Evolutionary conservation across 257 asterid species (phyloP).

Genomic region (Solanum rostratum): DNA sequence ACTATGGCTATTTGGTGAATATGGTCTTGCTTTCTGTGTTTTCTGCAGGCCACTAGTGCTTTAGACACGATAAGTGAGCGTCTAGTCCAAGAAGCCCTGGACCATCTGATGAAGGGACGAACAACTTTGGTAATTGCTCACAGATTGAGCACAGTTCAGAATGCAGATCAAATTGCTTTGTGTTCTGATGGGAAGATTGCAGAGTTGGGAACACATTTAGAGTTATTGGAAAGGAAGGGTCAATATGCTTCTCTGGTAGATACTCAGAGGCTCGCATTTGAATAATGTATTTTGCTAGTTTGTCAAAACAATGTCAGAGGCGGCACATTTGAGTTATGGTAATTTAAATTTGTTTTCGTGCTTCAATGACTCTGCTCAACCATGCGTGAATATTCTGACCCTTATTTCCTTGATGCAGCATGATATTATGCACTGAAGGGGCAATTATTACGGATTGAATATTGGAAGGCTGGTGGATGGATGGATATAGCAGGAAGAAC

Average conservation of each 20-base stretch:
- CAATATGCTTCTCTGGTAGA: conserved; percentile 81
- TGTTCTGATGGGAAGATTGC: conserved; percentile 78
- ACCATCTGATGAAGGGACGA: conserved; percentile 86
- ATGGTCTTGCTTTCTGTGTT: not conserved
- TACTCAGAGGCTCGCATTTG: conserved; percentile 86
- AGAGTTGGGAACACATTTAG: conserved; percentile 82
- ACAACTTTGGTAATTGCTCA: conserved; percentile 95
- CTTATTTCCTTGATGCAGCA: not conserved
- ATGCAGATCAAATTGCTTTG: conserved; percentile 71
- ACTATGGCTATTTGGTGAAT: not conserved
- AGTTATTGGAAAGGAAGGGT: conserved; percentile 59
- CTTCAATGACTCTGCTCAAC: not conserved
- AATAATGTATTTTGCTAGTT: conserved; percentile 23
- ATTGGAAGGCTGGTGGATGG: not conserved
- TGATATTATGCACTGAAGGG: not conserved
- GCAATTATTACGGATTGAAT: not conserved
- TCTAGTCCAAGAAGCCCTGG: conserved; percentile 82
- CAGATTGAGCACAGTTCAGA: conserved; percentile 92
- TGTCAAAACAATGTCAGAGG: not conserved
- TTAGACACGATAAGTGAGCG: conserved; percentile 88
- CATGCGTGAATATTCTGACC: not conserved
- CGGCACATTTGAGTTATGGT: not conserved
- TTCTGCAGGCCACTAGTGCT: conserved; percentile 86
- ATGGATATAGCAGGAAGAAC: not conserved
- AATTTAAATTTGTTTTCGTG: not conserved